Evolutionary conservation across 768 basidiomycete species (phyloP).

Genomic region (Amanita fuliginea): DNA sequence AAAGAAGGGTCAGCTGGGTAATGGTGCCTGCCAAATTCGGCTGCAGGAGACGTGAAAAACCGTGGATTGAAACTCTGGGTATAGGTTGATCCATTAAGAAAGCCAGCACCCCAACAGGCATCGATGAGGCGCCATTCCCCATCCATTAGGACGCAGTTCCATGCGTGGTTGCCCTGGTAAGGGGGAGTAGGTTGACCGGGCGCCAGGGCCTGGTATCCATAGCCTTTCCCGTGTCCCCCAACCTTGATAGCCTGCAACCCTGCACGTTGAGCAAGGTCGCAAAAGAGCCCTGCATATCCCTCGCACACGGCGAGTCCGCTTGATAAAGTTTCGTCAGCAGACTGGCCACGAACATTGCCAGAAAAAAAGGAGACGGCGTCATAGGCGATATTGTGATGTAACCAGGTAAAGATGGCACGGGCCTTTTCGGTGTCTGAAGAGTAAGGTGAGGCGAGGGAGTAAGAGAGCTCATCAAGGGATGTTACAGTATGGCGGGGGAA

Average conservation of each 20-base stretch:
- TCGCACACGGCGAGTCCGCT: slow-evolving; percentile 39
- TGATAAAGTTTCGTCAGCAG: slow-evolving; percentile 25
- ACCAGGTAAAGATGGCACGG: slow-evolving; percentile 35
- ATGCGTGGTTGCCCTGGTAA: slow-evolving; percentile 31
- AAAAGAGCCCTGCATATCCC: slow-evolving; percentile 36
- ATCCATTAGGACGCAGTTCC: slow-evolving; percentile 34
- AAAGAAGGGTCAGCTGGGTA: slow-evolving; percentile 32
- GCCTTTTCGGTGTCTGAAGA: slow-evolving; percentile 31
- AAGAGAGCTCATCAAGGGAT: slow-evolving; percentile 27
- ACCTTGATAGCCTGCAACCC: slow-evolving; percentile 30
- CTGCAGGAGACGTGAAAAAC: slow-evolving; percentile 31
- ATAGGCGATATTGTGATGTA: slow-evolving; percentile 35
- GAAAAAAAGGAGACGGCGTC: slow-evolving; percentile 32
- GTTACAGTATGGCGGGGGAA: slow-evolving; percentile 30
- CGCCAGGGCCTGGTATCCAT: slow-evolving; percentile 23
- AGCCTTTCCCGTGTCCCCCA: slow-evolving; percentile 35
- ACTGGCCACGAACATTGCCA: slow-evolving; percentile 24
- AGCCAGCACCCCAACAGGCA: slow-evolving; percentile 39
- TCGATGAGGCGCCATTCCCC: slow-evolving; percentile 37
- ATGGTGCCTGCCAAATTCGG: slow-evolving; percentile 32
- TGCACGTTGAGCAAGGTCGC: slow-evolving; percentile 24
- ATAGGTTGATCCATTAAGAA: slow-evolving; percentile 22
- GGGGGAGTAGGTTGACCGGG: slow-evolving; percentile 24
- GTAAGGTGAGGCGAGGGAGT: slow-evolving; percentile 30
- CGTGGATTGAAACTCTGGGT: slow-evolving; percentile 23